phyloP scores from a whole-genome alignment of 768 basidiomycete genomes.

The Leccinum longicurvipes region DNA sequence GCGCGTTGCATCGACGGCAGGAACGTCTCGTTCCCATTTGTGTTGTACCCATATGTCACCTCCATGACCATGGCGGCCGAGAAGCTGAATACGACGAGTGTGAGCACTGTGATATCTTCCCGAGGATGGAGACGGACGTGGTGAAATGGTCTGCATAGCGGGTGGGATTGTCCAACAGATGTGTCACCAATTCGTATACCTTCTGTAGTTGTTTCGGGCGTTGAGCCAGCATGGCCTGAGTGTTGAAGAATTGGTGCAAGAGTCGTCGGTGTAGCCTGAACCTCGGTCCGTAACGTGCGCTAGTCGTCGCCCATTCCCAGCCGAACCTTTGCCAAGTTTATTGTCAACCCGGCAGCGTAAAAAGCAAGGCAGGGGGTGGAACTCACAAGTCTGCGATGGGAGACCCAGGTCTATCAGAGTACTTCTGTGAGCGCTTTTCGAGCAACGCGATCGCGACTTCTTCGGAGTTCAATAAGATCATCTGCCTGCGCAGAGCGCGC shows the following conservation, averaged over 20 bases:
- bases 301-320: conserved; percentile 11
- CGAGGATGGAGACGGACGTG: conserved; percentile 4
- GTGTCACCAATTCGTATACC: conserved; percentile 8
- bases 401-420: conserved; percentile 33
- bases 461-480: conserved; percentile 49
- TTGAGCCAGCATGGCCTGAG: conserved; percentile 8
- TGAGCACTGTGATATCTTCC: background rate
- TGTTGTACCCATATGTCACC: background rate
- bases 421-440: conserved; percentile 50
- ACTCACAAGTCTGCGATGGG: conserved; percentile 7
- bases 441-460: conserved; percentile 46
- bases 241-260: conserved; percentile 17
- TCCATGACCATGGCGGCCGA: background rate
- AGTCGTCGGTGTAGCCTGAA: conserved; percentile 23
- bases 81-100: background rate
- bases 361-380: background rate
- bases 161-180: conserved; percentile 8
- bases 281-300: conserved; percentile 19
- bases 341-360: background rate
- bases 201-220: conserved; percentile 14
- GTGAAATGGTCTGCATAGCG: conserved; percentile 8
- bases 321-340: conserved; percentile 12
- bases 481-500: conserved; percentile 39
- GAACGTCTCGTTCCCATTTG: background rate
- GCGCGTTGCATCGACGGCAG: conserved; percentile 9